Percentiles rank a stretch among this genome's conserved stretches.
Evolutionary conservation across 257 asterid genomes (phyloP).

Genomic region (Henckelia pumila): DNA sequence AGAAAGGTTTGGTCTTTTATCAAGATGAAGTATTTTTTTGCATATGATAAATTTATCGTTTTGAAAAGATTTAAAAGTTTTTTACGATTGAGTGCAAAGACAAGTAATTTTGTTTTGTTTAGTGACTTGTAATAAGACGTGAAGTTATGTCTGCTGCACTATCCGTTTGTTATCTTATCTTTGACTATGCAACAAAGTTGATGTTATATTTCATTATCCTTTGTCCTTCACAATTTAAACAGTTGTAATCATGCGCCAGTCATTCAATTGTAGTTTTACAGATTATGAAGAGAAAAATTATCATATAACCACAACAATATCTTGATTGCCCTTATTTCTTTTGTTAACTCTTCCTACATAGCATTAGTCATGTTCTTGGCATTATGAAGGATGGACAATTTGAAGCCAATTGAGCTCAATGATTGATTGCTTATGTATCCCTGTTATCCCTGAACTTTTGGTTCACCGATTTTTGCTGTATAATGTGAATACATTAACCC

Average conservation of each 20-base stretch:
- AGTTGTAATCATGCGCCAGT: no score
- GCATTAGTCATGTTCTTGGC: background rate
- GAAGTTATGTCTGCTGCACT: background rate
- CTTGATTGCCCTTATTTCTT: background rate
- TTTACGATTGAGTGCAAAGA: background rate
- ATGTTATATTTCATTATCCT: background rate
- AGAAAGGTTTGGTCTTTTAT: background rate
- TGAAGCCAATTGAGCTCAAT: constrained; percentile 1
- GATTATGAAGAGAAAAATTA: background rate
- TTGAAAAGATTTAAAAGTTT: background rate
- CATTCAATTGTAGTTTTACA: background rate
- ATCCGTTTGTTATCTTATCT: background rate
- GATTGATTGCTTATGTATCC: background rate
- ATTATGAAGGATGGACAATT: background rate
- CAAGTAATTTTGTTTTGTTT: background rate
- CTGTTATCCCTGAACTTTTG: background rate
- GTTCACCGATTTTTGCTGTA: background rate
- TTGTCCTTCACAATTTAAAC: background rate
- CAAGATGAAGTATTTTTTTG: background rate
- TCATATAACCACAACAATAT: background rate
- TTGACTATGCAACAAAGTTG: background rate
- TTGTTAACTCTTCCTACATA: background rate
- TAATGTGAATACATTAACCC: constrained; percentile 5
- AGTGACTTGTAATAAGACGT: background rate
- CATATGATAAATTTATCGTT: background rate